Evolutionary conservation across 192 early-diverging fungal genomes (phyloP).

Genomic region (Podila minutissima): DNA sequence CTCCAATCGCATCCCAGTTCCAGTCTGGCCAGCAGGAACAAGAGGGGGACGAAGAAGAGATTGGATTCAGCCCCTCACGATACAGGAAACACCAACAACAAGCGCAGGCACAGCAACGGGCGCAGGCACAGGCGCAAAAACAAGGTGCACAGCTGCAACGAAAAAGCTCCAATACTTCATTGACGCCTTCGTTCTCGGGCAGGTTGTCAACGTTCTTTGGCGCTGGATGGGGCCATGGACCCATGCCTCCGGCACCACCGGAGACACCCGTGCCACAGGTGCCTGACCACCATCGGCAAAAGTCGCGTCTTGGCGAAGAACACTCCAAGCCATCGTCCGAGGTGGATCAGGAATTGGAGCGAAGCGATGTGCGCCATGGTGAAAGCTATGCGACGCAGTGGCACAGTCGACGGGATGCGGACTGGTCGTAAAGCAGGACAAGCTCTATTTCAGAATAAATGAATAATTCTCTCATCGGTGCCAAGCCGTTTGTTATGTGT

Average conservation of each 20-base stretch:
- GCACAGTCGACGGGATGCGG: conserved; percentile 36
- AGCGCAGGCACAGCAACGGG: conserved; percentile 16
- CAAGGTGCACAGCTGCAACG: not conserved
- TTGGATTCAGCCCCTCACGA: not conserved
- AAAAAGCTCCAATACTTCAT: conserved; percentile 21
- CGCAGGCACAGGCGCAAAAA: conserved; percentile 9
- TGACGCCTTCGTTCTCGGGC: conserved; percentile 17
- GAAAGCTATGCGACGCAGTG: conserved; percentile 32
- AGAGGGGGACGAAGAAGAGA: conserved; percentile 1
- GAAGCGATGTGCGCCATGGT: conserved; percentile 21
- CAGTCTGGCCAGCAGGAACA: not conserved
- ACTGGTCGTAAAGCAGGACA: conserved; percentile 22
- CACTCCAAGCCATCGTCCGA: conserved; percentile 8
- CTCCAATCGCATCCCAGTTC: conserved; percentile 42
- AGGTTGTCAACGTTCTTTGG: conserved; percentile 35
- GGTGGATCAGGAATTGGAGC: not conserved
- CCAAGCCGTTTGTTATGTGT: too few species aligned
- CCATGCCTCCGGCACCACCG: conserved; percentile 29
- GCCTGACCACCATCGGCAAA: conserved; percentile 2
- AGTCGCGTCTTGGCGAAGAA: conserved; percentile 11
- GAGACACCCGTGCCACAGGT: not conserved
- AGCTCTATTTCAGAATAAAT: too few species aligned
- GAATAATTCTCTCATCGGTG: too few species aligned
- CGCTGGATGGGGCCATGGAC: conserved; percentile 28
- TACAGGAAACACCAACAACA: conserved; percentile 16